Base-by-base conservation (phyloP, 768 basidiomycete genomes). In the Hericium erinaceus region DNA sequence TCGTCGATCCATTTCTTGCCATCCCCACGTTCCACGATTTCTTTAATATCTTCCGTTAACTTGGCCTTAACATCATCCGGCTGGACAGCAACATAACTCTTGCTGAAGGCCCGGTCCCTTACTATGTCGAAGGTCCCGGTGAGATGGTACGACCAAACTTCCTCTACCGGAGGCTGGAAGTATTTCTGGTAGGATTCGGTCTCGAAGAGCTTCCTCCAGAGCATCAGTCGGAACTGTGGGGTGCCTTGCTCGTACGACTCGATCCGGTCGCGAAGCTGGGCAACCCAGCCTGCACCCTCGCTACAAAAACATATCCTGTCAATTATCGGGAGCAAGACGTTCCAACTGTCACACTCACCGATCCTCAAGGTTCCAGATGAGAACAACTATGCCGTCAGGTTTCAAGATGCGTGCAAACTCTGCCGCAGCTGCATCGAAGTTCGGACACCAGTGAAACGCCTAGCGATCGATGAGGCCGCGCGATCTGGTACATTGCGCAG, bases 381-480 rank as follows among this genome's bases (percentile, higher is more conserved):
- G 77, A 5, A 78, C 84, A 16, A 88, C 77, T 1, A 77, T 70
- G 2, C 91, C 91, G n/a, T 72, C 71, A 0, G 89, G 87, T 66
- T 87, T 89, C 52, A 97, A 76, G 61, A 94, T 81, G 37, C 92
- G 82, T 8, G 82, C 78, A 63, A 95, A 89, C 67, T 97, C 94
- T 0, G 70, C 70, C 18, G 81, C 77, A 0, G 94, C 92, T 54
- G 73, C 75, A 49, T 82, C 79, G 66, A 84, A 87, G 67, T 94
- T 81, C 10, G 86, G 87, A 60, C 89, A 89, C 95, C 95, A 98
- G 73, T 98, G 95, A 69, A 86, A 97, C 15, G 95, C 95, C 85
- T 95, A 57, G 44, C 50, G 28, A 41, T 41, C 51, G 59, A 64
- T 18, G 37, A 13, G 46, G 55, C 55, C 61, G 48, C 22, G 46